Conservation (phyloP, 768 basidiomycete genomes). For the Cystofilobasidium macerans region DNA sequence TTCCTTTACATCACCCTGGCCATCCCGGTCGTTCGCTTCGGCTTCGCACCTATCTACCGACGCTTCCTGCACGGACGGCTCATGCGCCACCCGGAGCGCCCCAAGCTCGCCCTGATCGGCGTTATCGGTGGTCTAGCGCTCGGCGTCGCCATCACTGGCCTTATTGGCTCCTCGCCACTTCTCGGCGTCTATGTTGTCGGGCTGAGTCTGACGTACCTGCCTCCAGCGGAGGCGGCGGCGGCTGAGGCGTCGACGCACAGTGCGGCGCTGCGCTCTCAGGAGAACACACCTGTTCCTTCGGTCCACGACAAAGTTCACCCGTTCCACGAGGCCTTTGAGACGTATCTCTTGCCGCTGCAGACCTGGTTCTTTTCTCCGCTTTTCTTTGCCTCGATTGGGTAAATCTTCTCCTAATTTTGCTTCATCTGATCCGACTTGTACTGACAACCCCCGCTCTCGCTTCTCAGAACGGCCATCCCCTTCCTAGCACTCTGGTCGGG, state of each 20-base stretch:
- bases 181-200: slow-evolving; percentile 57
- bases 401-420: slow-evolving; percentile 40
- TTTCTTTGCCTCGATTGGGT: slow-evolving; percentile 57
- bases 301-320: not conserved
- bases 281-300: not conserved
- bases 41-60: slow-evolving; percentile 33
- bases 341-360: slow-evolving; percentile 41
- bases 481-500: slow-evolving; percentile 42
- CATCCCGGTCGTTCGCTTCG: slow-evolving; percentile 37
- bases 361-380: slow-evolving; percentile 48
- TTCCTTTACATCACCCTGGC: slow-evolving; percentile 45
- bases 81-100: not conserved
- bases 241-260: not conserved
- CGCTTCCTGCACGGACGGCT: slow-evolving; percentile 2
- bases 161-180: slow-evolving; percentile 50
- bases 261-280: no score
- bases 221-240: not conserved
- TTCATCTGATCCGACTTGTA: slow-evolving; percentile 44
- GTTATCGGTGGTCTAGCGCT: slow-evolving; percentile 39
- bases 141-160: slow-evolving; percentile 35
- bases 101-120: slow-evolving; percentile 32
- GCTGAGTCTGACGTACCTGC: slow-evolving; percentile 42
- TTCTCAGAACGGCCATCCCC: slow-evolving; percentile 43
- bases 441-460: slow-evolving; percentile 44
- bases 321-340: slow-evolving; percentile 26